Conservation (phyloP, 495 filamentous ascomycete species). For the Lentithecium fluviatile region DNA sequence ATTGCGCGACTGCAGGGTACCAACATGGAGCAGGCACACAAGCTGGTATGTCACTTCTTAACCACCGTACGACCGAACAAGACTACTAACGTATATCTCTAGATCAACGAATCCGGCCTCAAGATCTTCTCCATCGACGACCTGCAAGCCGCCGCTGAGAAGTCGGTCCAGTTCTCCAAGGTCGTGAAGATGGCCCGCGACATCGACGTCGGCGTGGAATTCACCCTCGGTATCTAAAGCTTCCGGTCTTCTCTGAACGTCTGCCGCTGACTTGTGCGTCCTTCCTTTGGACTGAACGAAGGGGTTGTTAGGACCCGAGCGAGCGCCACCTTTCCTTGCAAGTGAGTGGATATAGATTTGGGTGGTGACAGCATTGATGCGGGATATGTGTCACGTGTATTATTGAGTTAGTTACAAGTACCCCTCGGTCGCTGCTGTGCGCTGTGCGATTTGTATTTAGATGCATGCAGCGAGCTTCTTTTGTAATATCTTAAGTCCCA, state of each 20-base stretch:
- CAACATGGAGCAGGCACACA: conserved; percentile 96
- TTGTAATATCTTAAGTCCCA: too few species aligned
- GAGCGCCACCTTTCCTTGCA: not conserved
- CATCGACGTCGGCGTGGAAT: conserved; percentile 97
- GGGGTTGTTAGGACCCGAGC: not conserved
- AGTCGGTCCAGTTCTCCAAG: conserved; percentile 97
- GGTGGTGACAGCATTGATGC: not conserved
- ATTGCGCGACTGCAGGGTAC: conserved; percentile 96
- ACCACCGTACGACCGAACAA: not conserved
- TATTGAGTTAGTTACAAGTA: conserved; percentile 12
- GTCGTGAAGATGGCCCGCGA: conserved; percentile 98
- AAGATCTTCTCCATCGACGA: conserved; percentile 99
- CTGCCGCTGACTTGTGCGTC: not conserved
- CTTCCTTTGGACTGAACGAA: not conserved
- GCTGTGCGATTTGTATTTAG: conserved; percentile 17
- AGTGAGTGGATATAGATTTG: not conserved
- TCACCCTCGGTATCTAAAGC: conserved; percentile 84
- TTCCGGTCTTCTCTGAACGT: not conserved
- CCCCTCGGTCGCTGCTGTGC: not conserved
- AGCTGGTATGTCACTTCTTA: conserved; percentile 58
- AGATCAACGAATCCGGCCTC: conserved; percentile 94
- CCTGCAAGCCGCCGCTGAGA: conserved; percentile 94
- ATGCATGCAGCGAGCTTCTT: conserved; percentile 18
- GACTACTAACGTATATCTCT: not conserved
- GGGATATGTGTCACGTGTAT: not conserved